Conservation (phyloP, 2,329 filamentous ascomycete genomes). For the Ophiostoma angusticollis region DNA sequence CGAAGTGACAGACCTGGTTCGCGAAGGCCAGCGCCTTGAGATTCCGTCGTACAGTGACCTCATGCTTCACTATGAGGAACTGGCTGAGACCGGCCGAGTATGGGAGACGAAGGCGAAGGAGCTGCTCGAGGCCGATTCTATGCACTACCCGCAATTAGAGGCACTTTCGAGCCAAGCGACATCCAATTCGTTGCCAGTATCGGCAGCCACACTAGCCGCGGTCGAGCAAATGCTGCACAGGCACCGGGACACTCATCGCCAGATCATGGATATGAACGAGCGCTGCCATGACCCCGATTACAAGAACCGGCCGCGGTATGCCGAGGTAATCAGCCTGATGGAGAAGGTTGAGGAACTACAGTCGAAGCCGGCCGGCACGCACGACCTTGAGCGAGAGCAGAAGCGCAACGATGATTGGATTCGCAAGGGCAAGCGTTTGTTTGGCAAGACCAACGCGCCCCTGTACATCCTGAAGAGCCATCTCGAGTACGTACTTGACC, state of each 20-base stretch:
- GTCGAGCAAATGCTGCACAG: slow-evolving; percentile 92
- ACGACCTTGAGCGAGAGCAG: slow-evolving; percentile 87
- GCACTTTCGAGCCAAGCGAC: slow-evolving; percentile 74
- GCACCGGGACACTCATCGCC: slow-evolving; percentile 83
- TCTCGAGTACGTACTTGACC: slow-evolving; percentile 83
- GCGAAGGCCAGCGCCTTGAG: slow-evolving; percentile 62
- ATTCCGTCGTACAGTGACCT: slow-evolving; percentile 73
- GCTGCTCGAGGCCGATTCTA: slow-evolving; percentile 77
- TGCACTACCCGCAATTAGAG: slow-evolving; percentile 91
- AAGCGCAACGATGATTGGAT: slow-evolving; percentile 98
- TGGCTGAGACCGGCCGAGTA: slow-evolving; percentile 61
- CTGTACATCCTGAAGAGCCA: slow-evolving; percentile 91
- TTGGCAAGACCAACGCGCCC: slow-evolving; percentile 94
- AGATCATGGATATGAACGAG: slow-evolving; percentile 71
- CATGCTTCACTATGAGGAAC: slow-evolving; percentile 61
- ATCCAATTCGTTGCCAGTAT: slow-evolving; percentile 60
- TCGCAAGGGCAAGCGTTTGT: slow-evolving; percentile 92
- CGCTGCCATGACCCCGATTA: slow-evolving; percentile 64
- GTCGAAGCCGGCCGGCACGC: slow-evolving; percentile 79
- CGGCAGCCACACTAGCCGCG: slow-evolving; percentile 61
- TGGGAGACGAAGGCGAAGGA: slow-evolving; percentile 94
- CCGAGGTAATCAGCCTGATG: slow-evolving; percentile 81
- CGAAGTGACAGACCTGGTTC: slow-evolving; percentile 68
- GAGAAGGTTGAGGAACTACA: slow-evolving; percentile 79
- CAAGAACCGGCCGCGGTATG: slow-evolving; percentile 69